phyloP scores from a whole-genome alignment of 2,329 filamentous ascomycete genomes.

The Beauveria brongniartii region DNA sequence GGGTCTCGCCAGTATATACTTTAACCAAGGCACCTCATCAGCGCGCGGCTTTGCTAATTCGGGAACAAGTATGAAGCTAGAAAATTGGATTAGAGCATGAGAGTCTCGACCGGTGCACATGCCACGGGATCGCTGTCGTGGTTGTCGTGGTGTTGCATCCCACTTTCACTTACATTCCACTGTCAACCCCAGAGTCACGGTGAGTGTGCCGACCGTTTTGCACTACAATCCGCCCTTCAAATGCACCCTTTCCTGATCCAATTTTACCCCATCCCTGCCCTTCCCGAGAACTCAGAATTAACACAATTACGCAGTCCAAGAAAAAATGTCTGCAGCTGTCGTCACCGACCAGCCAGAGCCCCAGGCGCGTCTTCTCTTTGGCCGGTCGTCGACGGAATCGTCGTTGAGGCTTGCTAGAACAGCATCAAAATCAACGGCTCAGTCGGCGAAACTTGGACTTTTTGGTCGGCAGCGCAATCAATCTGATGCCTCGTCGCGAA shows the following conservation, averaged over 20 bases:
- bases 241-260: neutral
- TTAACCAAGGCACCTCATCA: neutral
- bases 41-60: neutral
- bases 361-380: conserved; percentile 20
- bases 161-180: conserved; percentile 12
- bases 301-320: conserved; percentile 2
- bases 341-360: conserved; percentile 22
- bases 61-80: neutral
- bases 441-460: neutral
- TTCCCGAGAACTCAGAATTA: neutral
- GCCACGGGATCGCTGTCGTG: conserved; percentile 2
- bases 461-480: conserved; percentile 25
- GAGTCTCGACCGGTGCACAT: neutral
- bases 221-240: neutral
- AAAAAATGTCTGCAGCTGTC: conserved; percentile 20
- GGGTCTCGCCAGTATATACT: neutral
- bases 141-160: conserved; percentile 12
- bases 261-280: neutral
- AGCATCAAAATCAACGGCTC: neutral
- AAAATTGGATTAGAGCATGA: conserved; percentile 6
- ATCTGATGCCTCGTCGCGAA: conserved; percentile 38
- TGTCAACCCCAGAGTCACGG: neutral
- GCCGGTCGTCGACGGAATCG: conserved; percentile 1
- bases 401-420: neutral
- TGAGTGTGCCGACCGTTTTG: neutral